Base-by-base conservation (phyloP, 1,139 yeast species). In the Pneumocystis carinii region DNA sequence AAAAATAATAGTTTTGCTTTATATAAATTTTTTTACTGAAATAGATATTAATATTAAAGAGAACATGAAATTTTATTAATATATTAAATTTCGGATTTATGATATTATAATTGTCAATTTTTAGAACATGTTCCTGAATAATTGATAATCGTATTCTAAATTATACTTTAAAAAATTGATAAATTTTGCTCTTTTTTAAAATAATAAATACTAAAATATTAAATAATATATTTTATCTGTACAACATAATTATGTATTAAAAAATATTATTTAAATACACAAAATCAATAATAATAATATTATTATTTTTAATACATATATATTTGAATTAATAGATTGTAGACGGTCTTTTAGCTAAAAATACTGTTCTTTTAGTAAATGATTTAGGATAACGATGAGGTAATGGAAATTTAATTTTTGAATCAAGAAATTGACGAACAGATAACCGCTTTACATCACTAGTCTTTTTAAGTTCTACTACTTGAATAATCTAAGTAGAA, bases 361-460 rank as follows among this genome's bases (percentile, higher is more conserved):
- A 57, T 17, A 57, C n/a, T 29, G 24, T 57, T 24, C n/a, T 57
- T 24, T 24, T 48, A 48, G 27, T 48, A 48, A 48, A 48, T 10
- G 59, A 57, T 12, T 57, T 57, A 24, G 41, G 41, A 79, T 90
- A 85, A 84, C 98, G 90, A 95, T 94, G 98, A 76, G 98, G 97
- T 79, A 92, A 88, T 83, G 99, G 99, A 97, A 92, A 92, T 83
- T 89, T 89, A 82, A 92, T 87, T 82, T 86, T 95, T 83, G 89
- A 87, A 77, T 92, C 76, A 79, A 90, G 84, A 85, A 86, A 90
- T 85, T 94, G 98, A 83, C 85, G 90, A 79, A 90, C 85, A 94
- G 92, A 90, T 81, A 89, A 97, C 83, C 99, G 90, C 92, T 89
- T 92, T 79, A 92, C 96, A 76, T 92, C 98, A 70, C 87, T 95